Evolutionary conservation across 768 basidiomycete species (phyloP).

Genomic region (Hypholoma sublateritium): DNA sequence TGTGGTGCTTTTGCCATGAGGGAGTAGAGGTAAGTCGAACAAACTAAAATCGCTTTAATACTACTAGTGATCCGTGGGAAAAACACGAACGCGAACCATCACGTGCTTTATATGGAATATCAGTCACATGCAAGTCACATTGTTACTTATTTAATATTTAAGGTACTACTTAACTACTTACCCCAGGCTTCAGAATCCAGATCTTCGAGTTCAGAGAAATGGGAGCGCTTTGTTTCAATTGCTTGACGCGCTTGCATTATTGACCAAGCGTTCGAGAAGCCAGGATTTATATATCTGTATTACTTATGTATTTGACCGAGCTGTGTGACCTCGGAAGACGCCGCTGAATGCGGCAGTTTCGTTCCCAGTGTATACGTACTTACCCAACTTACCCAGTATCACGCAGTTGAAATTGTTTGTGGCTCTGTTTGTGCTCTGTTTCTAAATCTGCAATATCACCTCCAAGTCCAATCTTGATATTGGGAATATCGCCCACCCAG

Average conservation of each 20-base stretch:
- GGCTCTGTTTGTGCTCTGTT: background rate
- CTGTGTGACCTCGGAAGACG: background rate
- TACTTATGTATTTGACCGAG: too few relatives aligned
- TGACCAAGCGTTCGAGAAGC: too few relatives aligned
- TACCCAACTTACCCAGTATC: too few relatives aligned
- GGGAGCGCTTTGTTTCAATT: background rate
- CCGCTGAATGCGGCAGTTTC: background rate
- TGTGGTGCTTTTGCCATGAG: slow-evolving; percentile 20
- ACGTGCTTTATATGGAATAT: background rate
- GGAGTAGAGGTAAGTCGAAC: background rate
- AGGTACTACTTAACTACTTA: too few relatives aligned
- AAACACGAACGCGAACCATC: slow-evolving; percentile 15
- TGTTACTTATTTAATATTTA: too few relatives aligned
- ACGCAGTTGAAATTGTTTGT: background rate
- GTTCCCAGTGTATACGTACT: background rate
- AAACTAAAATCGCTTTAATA: background rate
- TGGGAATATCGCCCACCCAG: background rate
- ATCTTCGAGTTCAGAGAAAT: too few relatives aligned
- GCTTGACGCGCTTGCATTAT: too few relatives aligned
- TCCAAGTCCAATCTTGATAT: background rate
- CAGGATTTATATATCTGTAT: too few relatives aligned
- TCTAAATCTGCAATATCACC: background rate
- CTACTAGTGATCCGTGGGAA: slow-evolving; percentile 15
- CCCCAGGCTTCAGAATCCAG: too few relatives aligned
- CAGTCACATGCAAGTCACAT: slow-evolving; percentile 21